Evolutionary conservation across 306 rosid species (phyloP), one percentile per base, ranked within the genome.

Genomic region (Cyamopsis tetragonoloba): DNA sequence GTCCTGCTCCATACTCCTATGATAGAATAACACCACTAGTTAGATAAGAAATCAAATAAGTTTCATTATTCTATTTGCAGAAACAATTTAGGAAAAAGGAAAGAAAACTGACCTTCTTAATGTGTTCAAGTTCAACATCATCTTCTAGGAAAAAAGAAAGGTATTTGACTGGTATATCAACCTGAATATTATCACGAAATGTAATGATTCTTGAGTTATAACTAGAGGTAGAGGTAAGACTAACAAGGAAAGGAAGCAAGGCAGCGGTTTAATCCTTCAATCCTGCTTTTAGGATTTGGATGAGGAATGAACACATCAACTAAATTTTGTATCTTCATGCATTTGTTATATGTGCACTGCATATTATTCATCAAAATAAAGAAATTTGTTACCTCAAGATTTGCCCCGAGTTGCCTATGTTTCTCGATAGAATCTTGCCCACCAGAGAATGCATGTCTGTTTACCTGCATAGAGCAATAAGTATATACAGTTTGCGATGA

Each of bases 371-470:
- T 46, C 42, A 63, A n/a, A 75, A 12, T 37, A 66, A 59, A 63
- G 51, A 60, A 38, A 43, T 17, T 8, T 30, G 13, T 57, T 78
- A 88, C 98, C 93, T 93, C 96, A 0, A 92, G 91, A 86, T 90
- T 85, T 64, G 96, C 96, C 37, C 99, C 99, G 35, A 72, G 81
- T 77, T 83, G 81, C 67, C 95, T 84, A 74, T 93, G 99, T 79
- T 89, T 85, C 79, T 88, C 97, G 18, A 86, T 31, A 10, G 97
- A 84, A 85, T 93, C 98, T 82, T 88, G 97, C 49, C 98, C 98
- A 26, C 98, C 97, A 43, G 98, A 93, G 71, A 89, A 93, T 20
- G 98, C 98, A 75, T 84, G 65, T 44, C 28, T 83, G 77, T 89
- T 89, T 72, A 93, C 62, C 98, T 89, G 90, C 61, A 77, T 31